Percentiles rank a stretch among this genome's conserved stretches.
Evolutionary conservation across 176 grass and related monocot genomes (phyloP).

Genomic region (Phoenix roebelenii): DNA sequence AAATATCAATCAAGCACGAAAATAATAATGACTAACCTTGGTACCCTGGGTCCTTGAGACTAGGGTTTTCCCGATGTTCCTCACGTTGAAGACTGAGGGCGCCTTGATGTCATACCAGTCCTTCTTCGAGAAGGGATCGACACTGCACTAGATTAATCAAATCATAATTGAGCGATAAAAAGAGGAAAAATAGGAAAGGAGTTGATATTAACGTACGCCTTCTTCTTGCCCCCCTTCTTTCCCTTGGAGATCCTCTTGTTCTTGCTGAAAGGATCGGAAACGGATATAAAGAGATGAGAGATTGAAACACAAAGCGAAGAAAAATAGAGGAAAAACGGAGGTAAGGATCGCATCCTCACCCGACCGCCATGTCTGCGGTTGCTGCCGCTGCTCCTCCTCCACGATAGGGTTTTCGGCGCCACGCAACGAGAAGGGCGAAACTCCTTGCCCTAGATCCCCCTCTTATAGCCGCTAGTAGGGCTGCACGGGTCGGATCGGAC

Average conservation of each 20-base stretch:
- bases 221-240: conserved; percentile 87
- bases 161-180: not conserved
- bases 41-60: conserved; percentile 97
- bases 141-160: conserved; percentile 22
- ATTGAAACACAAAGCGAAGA: not conserved
- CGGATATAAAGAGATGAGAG: not conserved
- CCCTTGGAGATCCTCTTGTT: conserved; percentile 96
- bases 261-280: conserved; percentile 38
- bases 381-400: not conserved
- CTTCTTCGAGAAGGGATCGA: conserved; percentile 84
- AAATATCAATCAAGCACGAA: not conserved
- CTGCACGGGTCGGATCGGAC: too few relatives aligned
- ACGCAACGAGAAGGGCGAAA: not conserved
- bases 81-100: conserved; percentile 45
- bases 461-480: too few relatives aligned
- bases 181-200: not conserved
- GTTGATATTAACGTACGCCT: conserved; percentile 35
- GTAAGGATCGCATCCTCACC: not conserved
- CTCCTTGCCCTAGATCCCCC: not conserved
- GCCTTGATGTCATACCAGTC: conserved; percentile 99
- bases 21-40: conserved; percentile 31
- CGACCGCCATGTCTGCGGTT: conserved; percentile 12
- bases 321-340: not conserved
- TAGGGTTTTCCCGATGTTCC: conserved; percentile 74
- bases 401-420: not conserved